Base-by-base conservation (phyloP, 148 eudicot species). In the Chenopodium quinoa region DNA sequence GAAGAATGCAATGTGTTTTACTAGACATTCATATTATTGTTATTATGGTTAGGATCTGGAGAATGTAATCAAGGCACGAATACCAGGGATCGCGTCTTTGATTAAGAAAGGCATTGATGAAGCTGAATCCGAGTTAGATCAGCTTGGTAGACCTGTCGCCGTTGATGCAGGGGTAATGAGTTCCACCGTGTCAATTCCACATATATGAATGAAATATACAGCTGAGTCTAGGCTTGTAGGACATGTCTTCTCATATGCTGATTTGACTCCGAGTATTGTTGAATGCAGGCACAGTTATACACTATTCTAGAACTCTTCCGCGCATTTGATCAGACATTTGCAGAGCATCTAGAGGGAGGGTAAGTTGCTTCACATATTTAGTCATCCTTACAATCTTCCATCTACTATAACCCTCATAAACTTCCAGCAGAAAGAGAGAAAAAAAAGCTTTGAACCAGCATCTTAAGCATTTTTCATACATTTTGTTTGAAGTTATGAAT, bases 341-440 rank as follows among this genome's bases (percentile, higher is more conserved):
- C 89, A 86, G 93, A 92, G 86, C 97, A 94, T 85, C 88, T 94
- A 11, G 93, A 92, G 82, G 98, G 98, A 88, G 97, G 98, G 98
- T 94, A 88, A 74, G 84, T 5, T 50, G 19, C 62, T 75, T 60
- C 58, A 25, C 54, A 0, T 29, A 13, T 40, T 14, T 67, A 0
- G 27, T 67, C 40, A 52, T 9, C 2, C 56, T 52, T 52, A 9
- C 2, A 27, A 27, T 27, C 27, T 27, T 27, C 27, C 27, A 27
- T 27, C 27, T 27, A 27, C 27, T 27, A 27, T 27, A 27, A 27
- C 27, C 27, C 27, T 27, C 27, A 27, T 27, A 27, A 27, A 27
- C 27, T 27, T 27, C 27, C 27, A 27, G 27, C 27, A 27, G 27
- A 27, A 27, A 27, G 27, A 27, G 27, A 27, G 27, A 27, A 0